Evolutionary conservation across 2,329 filamentous ascomycete species (phyloP).

Genomic region (Diaporthe sp.): DNA sequence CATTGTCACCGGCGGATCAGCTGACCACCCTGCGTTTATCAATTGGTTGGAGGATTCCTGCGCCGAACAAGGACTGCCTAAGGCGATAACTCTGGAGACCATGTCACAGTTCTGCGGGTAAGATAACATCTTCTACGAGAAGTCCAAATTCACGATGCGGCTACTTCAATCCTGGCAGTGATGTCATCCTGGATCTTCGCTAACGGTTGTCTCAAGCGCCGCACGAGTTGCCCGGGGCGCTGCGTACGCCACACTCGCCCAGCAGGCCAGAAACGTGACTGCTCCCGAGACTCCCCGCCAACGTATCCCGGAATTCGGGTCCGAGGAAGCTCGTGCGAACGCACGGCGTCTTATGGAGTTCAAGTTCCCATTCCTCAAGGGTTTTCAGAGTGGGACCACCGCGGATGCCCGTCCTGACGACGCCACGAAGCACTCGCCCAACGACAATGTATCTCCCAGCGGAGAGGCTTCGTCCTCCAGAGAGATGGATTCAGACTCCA

Average conservation of each 20-base stretch:
- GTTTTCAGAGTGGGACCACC: rapidly evolving
- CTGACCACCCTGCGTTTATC: not conserved
- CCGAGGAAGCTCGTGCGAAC: too few relatives aligned
- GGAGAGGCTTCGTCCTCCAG: not conserved
- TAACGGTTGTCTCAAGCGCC: not conserved
- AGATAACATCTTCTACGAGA: not conserved
- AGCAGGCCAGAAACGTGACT: not conserved
- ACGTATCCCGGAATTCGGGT: too few relatives aligned
- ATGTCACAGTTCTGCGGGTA: not conserved
- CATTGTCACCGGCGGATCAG: not conserved
- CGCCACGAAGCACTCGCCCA: too few relatives aligned
- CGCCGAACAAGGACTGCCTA: not conserved
- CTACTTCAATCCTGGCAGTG: too few relatives aligned
- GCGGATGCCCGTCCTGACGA: too few relatives aligned
- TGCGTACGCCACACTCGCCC: not conserved
- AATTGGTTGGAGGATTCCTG: not conserved
- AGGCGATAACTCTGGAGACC: not conserved
- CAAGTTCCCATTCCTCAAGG: too few relatives aligned
- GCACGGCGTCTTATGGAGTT: too few relatives aligned
- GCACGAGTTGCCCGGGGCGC: not conserved
- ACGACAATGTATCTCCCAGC: too few relatives aligned
- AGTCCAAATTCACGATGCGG: too few relatives aligned
- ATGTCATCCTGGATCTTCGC: not conserved
- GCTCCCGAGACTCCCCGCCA: too few relatives aligned
- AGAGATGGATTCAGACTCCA: not conserved